phyloP scores from a whole-genome alignment of 805 yeast genomes.

The Dipodascopsis uninucleata region DNA sequence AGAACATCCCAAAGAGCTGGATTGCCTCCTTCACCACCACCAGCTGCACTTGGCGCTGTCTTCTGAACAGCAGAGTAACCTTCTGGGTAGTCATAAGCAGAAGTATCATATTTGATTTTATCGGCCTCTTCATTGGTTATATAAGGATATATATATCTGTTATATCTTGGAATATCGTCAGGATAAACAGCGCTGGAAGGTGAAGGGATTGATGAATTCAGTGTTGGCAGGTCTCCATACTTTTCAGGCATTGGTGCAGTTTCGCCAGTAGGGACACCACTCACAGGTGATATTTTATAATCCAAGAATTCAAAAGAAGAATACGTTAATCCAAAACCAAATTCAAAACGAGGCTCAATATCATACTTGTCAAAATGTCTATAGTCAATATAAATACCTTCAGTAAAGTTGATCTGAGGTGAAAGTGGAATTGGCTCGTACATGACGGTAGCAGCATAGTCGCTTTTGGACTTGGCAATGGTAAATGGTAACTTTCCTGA shows the following conservation, averaged over 20 bases:
- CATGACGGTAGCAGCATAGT: conserved; percentile 42
- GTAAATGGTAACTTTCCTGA: conserved; percentile 64
- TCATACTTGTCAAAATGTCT: conserved; percentile 54
- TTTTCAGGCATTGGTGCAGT: conserved; percentile 7
- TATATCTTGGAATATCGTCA: conserved; percentile 36
- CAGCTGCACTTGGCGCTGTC: conserved; percentile 32
- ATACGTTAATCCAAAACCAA: conserved; percentile 61
- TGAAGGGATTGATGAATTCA: conserved; percentile 32
- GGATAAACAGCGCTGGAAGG: conserved; percentile 38
- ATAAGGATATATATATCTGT: conserved; percentile 31
- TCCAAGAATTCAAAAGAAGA: conserved; percentile 41
- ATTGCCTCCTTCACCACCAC: conserved; percentile 58
- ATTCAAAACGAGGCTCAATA: conserved; percentile 55
- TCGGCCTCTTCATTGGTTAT: conserved; percentile 7
- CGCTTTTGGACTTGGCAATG: conserved; percentile 50
- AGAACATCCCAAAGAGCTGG: conserved; percentile 56
- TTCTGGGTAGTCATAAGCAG: conserved; percentile 39
- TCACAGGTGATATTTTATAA: conserved; percentile 43
- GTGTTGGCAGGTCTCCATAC: neutral
- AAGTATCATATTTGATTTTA: conserved; percentile 7
- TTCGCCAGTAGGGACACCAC: conserved; percentile 43
- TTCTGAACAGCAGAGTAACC: conserved; percentile 38
- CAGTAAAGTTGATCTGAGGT: conserved; percentile 39
- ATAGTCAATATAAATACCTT: conserved; percentile 53
- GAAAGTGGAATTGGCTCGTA: conserved; percentile 35